Conservation (phyloP, 2,329 filamentous ascomycete species). For the Phialophora macrospora region DNA sequence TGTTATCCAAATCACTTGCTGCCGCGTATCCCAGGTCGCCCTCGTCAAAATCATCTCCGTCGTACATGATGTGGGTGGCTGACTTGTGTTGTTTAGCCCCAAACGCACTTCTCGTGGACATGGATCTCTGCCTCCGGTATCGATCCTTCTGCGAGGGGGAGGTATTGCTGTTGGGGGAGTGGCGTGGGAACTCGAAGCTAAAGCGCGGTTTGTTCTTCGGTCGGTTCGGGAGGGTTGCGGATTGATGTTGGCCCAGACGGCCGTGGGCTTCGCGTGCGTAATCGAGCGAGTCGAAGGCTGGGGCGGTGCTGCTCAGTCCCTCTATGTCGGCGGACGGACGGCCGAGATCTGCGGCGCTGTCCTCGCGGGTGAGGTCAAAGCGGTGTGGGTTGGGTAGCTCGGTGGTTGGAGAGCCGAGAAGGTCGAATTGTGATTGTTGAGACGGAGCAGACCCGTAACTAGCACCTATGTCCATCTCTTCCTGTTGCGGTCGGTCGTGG, state of each 20-base stretch:
- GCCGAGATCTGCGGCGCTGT: slow-evolving; percentile 46
- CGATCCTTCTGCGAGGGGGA: slow-evolving; percentile 53
- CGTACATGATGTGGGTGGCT: slow-evolving; percentile 28
- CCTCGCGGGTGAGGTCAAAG: slow-evolving; percentile 66
- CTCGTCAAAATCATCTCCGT: slow-evolving; percentile 73
- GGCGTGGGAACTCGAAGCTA: slow-evolving; percentile 49
- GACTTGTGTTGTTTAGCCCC: slow-evolving; percentile 22
- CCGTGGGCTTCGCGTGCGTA: slow-evolving; percentile 41
- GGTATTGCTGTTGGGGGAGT: slow-evolving; percentile 66
- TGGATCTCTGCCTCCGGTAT: slow-evolving; percentile 30
- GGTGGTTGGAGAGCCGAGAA: slow-evolving; percentile 64
- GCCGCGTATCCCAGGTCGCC: slow-evolving; percentile 94
- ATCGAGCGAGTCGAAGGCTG: slow-evolving; percentile 32
- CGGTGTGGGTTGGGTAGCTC: slow-evolving; percentile 76
- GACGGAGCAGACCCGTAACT: slow-evolving; percentile 63
- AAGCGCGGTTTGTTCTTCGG: slow-evolving; percentile 41
- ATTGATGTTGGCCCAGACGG: slow-evolving; percentile 42
- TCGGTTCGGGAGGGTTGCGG: slow-evolving; percentile 47
- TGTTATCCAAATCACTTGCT: slow-evolving; percentile 84
- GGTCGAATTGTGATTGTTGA: slow-evolving; percentile 60
- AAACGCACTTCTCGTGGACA: slow-evolving; percentile 33
- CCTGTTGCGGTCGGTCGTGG: slow-evolving; percentile 55
- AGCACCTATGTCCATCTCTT: slow-evolving; percentile 90
- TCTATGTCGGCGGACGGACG: slow-evolving; percentile 35
- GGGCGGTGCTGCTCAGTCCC: slow-evolving; percentile 45